Evolutionary conservation across 371 early-diverging fungal genomes (phyloP).

Genomic region (Actinomortierella ambigua): DNA sequence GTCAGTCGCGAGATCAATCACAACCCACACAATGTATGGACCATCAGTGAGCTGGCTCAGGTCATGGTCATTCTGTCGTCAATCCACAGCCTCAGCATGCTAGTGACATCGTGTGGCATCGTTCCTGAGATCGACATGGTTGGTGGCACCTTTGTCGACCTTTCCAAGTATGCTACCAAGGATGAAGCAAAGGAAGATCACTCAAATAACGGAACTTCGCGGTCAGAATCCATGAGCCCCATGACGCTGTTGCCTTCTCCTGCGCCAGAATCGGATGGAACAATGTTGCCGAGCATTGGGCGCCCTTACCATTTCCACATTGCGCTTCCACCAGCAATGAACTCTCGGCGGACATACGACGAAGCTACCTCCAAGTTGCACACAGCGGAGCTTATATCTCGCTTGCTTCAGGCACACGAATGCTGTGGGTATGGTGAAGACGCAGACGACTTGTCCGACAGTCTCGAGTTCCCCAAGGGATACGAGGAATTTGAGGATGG

Average conservation of each 20-base stretch:
- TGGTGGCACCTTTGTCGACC: slow-evolving; percentile 54
- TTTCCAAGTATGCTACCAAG: slow-evolving; percentile 6
- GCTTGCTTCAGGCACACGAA: slow-evolving; percentile 20
- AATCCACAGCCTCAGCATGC: slow-evolving; percentile 62
- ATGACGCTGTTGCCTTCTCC: slow-evolving; percentile 40
- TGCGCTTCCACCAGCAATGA: slow-evolving; percentile 20
- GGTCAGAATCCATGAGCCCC: slow-evolving; percentile 28
- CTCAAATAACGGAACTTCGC: slow-evolving; percentile 3
- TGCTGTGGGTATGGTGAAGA: slow-evolving; percentile 20
- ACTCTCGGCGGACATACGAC: slow-evolving; percentile 33
- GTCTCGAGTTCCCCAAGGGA: slow-evolving; percentile 32
- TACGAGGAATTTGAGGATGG: slow-evolving; percentile 43
- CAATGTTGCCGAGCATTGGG: slow-evolving; percentile 1
- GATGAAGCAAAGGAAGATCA: no score
- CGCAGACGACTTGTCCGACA: slow-evolving; percentile 2
- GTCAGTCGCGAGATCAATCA: slow-evolving; percentile 46
- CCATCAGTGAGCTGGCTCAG: slow-evolving; percentile 65
- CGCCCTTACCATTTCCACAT: slow-evolving; percentile 18
- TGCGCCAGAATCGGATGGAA: slow-evolving; percentile 16
- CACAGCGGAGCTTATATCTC: slow-evolving; percentile 35
- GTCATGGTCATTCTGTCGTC: slow-evolving; percentile 62
- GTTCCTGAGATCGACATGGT: slow-evolving; percentile 70
- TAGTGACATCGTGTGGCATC: slow-evolving; percentile 67
- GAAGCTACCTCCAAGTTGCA: slow-evolving; percentile 37
- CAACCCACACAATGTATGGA: slow-evolving; percentile 59